A percentile compares a stretch with the other conserved stretches of the same genome.
phyloP scores from a whole-genome alignment of 768 basidiomycete species.

The Nidularia pulvinata region DNA sequence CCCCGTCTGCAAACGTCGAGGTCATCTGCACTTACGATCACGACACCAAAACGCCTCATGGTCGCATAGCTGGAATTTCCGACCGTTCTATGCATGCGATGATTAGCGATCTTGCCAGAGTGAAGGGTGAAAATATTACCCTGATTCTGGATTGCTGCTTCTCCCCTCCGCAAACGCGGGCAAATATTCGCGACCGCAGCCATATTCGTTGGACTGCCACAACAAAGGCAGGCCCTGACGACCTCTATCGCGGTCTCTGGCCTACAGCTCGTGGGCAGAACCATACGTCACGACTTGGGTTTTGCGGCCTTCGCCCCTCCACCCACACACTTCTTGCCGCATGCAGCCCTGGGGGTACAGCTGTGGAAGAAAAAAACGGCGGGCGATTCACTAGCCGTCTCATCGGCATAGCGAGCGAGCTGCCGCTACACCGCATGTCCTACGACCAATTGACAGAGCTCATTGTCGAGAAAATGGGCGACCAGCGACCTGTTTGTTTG shows the following conservation, averaged over 20 bases:
- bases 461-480: constrained; percentile 34
- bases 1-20: constrained; percentile 38
- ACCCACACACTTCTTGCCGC: constrained; percentile 60
- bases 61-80: background rate
- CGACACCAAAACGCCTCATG: constrained; percentile 38
- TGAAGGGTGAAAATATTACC: background rate
- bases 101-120: background rate
- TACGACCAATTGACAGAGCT: constrained; percentile 46
- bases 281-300: constrained; percentile 35
- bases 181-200: background rate
- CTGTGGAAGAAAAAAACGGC: constrained; percentile 61
- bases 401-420: constrained; percentile 38
- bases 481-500: constrained; percentile 49
- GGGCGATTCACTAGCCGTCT: constrained; percentile 63
- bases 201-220: constrained; percentile 60
- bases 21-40: constrained; percentile 70
- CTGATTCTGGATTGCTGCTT: background rate
- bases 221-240: constrained; percentile 48
- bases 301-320: constrained; percentile 35
- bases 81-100: background rate
- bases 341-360: constrained; percentile 51
- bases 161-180: background rate
- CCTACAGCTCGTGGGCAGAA: constrained; percentile 35
- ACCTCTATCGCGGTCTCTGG: constrained; percentile 60
- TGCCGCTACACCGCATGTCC: constrained; percentile 53